Evolutionary conservation across 2,329 filamentous ascomycete genomes (phyloP).

Genomic region (Nothophoma quercina): DNA sequence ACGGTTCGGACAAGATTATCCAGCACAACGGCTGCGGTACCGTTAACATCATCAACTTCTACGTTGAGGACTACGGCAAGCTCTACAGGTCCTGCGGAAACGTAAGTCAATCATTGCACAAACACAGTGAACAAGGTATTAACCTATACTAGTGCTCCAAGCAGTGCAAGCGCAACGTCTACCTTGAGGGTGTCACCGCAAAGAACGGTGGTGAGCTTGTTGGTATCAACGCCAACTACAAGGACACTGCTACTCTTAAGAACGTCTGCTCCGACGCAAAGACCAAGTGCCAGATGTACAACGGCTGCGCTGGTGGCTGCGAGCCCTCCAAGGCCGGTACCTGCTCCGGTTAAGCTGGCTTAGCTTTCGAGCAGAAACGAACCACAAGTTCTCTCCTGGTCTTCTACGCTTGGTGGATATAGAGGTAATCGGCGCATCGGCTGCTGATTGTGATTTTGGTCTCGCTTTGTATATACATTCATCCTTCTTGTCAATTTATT

Average conservation of each 20-base stretch:
- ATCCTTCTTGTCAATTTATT: neutral
- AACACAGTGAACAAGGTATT: neutral
- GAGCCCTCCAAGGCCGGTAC: conserved; percentile 36
- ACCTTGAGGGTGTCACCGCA: conserved; percentile 53
- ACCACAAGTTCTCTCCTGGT: neutral
- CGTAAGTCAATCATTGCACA: too few species aligned
- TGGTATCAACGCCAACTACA: conserved; percentile 60
- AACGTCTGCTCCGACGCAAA: conserved; percentile 35
- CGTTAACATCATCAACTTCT: conserved; percentile 47
- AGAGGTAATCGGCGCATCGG: neutral
- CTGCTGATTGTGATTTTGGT: neutral
- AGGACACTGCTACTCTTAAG: conserved; percentile 54
- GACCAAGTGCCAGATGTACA: conserved; percentile 39
- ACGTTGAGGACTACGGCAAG: conserved; percentile 45
- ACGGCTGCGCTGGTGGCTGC: conserved; percentile 35
- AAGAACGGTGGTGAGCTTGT: conserved; percentile 52
- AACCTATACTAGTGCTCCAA: conserved; percentile 47
- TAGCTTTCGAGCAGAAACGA: neutral
- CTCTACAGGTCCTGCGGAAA: conserved; percentile 57
- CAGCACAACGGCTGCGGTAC: conserved; percentile 53
- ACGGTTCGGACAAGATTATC: conserved; percentile 49
- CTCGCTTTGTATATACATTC: neutral
- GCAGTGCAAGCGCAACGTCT: conserved; percentile 53
- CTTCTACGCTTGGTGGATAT: neutral
- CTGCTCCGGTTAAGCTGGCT: conserved; percentile 30